Base-by-base conservation (phyloP, 305 asterid species). In the Ilex paraguariensis region DNA sequence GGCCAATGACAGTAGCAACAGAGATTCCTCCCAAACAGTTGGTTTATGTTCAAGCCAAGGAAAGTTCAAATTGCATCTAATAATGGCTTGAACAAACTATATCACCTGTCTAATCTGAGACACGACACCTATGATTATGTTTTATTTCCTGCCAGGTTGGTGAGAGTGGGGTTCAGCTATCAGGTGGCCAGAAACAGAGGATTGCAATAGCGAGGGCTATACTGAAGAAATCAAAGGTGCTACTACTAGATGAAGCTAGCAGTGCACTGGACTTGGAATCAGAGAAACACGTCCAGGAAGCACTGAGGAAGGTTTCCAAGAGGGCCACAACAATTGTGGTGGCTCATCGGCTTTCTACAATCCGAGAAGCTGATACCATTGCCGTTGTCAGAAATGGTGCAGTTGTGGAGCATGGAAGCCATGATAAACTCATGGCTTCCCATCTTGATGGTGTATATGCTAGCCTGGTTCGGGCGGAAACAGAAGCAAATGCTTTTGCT, bases 131-230 rank as follows among this genome's bases (percentile, higher is more conserved):
- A 8, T 36, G 9, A 36, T 36, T 36, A 36, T 36, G 42, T 8
- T 36, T 4, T 36, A 5, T 36, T 36, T 36, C 42, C 42, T 36
- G 42, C 56, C 75, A 87, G 97, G 95, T 87, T 13, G 97, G 97
- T 44, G 78, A 87, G 56, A 79, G 90, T 54, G 97, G 97, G 7
- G 82, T 85, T n/a, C 95, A 87, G 42, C 69, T 90, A 62, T 90
- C 95, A 9, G 97, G 97, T 8, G 97, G 97, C 31, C 97, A 90
- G 72, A 90, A 90, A 75, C 97, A 90, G 68, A 75, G 97, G 69
- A 85, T 90, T 49, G 94, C 97, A 11, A 90, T 90, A 66, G 97
- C 97, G 14, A 73, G 97, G 63, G 94, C 94, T 0, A 79, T 87
- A 52, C 66, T 90, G 16, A 87, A 87, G 79, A 85, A 82, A 62